A percentile compares a stretch with the other conserved stretches of the same genome.
These are phyloP conservation scores for Ascochyta clinopodiicola DNA, from an alignment of 2,329 filamentous ascomycete species.

Conservation along the genomic window DNA sequence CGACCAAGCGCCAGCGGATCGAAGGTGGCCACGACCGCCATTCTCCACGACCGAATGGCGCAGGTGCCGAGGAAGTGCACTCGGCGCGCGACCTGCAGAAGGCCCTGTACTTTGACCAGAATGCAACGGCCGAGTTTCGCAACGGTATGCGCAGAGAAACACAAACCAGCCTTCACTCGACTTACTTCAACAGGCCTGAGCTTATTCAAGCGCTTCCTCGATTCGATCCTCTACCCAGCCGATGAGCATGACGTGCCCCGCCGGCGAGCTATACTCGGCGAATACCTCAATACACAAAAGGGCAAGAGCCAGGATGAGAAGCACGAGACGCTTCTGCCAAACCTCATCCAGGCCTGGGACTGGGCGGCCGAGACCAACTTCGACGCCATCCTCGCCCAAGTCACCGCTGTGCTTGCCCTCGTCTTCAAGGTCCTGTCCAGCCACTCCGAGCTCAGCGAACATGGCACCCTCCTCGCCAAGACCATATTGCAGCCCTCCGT, in stretches of 20 bases:
- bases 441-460: slow-evolving; percentile 74
- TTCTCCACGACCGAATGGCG: slow-evolving; percentile 27
- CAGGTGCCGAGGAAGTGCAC: slow-evolving; percentile 38
- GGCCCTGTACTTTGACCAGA: slow-evolving; percentile 47
- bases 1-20: slow-evolving; percentile 43
- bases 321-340: slow-evolving; percentile 70
- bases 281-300: slow-evolving; percentile 70
- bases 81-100: slow-evolving; percentile 46
- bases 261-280: slow-evolving; percentile 67
- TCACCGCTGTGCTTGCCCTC: slow-evolving; percentile 80
- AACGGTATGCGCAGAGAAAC: slow-evolving; percentile 28
- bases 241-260: slow-evolving; percentile 56
- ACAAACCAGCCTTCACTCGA: not conserved
- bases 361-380: slow-evolving; percentile 81
- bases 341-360: slow-evolving; percentile 88
- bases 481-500: slow-evolving; percentile 82
- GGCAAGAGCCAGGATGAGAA: slow-evolving; percentile 59
- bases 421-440: slow-evolving; percentile 79
- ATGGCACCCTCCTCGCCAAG: slow-evolving; percentile 79
- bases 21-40: slow-evolving; percentile 35
- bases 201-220: slow-evolving; percentile 74
- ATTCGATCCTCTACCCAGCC: slow-evolving; percentile 64
- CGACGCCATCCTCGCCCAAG: slow-evolving; percentile 79
- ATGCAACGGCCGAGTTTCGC: slow-evolving; percentile 37
- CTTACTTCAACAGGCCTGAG: slow-evolving; percentile 61